These are phyloP conservation scores for Xylaria bambusicola DNA, from an alignment of 495 filamentous ascomycete species.

Conservation along the genomic window DNA sequence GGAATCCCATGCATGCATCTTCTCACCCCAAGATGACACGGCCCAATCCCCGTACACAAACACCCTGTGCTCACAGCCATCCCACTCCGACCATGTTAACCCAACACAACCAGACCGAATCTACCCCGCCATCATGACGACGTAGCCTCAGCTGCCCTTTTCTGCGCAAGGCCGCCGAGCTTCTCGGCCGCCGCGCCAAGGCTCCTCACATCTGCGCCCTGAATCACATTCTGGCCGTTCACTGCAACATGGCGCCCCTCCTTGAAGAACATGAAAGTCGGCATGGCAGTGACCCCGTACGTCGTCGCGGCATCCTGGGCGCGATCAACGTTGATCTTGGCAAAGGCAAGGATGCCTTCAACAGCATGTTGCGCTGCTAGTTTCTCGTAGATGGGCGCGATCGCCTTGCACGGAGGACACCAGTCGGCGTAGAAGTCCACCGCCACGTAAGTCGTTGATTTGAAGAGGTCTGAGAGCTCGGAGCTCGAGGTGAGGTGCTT, in stretches of 20 bases:
- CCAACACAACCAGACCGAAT: not conserved
- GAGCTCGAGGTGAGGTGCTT: slow-evolving; percentile 33
- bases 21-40: too few species aligned
- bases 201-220: slow-evolving; percentile 38
- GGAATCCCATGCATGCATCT: too few species aligned
- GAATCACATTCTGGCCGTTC: slow-evolving; percentile 49
- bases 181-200: slow-evolving; percentile 35
- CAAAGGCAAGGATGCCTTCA: slow-evolving; percentile 52
- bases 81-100: not conserved
- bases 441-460: slow-evolving; percentile 42
- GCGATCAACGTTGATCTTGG: slow-evolving; percentile 60
- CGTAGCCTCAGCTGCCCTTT: slow-evolving; percentile 19
- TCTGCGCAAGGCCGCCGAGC: slow-evolving; percentile 36
- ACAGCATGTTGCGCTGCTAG: slow-evolving; percentile 49
- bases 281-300: slow-evolving; percentile 62
- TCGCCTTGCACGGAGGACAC: slow-evolving; percentile 69
- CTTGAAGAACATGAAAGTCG: slow-evolving; percentile 85
- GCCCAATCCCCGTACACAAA: too few species aligned
- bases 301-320: slow-evolving; percentile 48
- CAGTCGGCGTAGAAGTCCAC: slow-evolving; percentile 61
- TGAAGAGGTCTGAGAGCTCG: slow-evolving; percentile 37
- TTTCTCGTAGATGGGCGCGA: slow-evolving; percentile 59
- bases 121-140: not conserved
- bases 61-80: not conserved
- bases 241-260: slow-evolving; percentile 63